These are phyloP conservation scores for Canna indica DNA, from an alignment of 176 grass and related monocot genomes.

Conservation along the genomic window DNA sequence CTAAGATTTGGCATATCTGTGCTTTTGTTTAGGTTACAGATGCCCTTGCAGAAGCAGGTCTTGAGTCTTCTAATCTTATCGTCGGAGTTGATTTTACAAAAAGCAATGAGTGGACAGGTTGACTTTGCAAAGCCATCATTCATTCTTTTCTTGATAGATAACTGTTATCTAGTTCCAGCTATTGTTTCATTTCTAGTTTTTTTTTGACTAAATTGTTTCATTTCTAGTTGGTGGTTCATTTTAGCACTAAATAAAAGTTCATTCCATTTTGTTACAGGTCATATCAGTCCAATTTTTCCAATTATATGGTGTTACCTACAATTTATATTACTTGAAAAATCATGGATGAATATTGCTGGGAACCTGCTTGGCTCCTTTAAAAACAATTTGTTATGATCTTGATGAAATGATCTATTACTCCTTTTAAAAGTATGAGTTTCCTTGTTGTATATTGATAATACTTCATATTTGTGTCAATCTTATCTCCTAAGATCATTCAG, in stretches of 20 bases:
- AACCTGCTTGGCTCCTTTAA: background rate
- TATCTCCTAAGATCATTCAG: background rate
- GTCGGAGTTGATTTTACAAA: conserved; percentile 12
- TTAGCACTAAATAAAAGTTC: background rate
- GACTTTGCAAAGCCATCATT: background rate
- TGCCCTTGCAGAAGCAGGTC: conserved; percentile 12
- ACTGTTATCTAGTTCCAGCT: background rate
- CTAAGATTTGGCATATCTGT: background rate
- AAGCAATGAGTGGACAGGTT: conserved; percentile 18
- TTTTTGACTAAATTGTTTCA: background rate
- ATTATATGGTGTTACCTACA: background rate
- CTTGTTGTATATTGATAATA: background rate
- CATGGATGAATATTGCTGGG: too few relatives aligned
- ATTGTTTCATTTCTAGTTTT: background rate
- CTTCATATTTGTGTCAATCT: background rate
- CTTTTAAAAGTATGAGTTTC: background rate
- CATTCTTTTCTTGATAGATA: background rate
- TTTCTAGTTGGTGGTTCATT: background rate
- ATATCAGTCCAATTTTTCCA: too few relatives aligned
- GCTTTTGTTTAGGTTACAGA: conserved; percentile 8
- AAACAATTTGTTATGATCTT: background rate
- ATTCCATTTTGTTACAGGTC: too few relatives aligned
- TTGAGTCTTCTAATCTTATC: conserved; percentile 9
- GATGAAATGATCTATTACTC: background rate
- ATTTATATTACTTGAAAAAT: too few relatives aligned